Evolutionary conservation across 352 stramenopile species (phyloP).

Genomic region (Pythium biforme): DNA sequence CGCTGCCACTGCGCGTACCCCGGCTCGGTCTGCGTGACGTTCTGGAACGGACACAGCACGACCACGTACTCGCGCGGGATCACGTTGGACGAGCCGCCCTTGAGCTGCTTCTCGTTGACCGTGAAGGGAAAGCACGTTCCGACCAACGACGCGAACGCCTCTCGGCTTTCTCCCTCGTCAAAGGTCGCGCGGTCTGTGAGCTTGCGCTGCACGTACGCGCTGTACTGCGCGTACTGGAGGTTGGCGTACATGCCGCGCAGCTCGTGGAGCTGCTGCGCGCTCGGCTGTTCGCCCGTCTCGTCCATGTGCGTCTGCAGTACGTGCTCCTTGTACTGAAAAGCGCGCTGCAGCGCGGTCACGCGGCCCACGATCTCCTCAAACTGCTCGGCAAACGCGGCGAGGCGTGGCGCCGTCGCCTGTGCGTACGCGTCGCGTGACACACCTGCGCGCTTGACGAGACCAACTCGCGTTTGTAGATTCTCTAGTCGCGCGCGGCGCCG

Average conservation of each 20-base stretch:
- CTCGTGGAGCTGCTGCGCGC: slow-evolving; percentile 33
- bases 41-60: slow-evolving; percentile 77
- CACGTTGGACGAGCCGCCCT: slow-evolving; percentile 74
- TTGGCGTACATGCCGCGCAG: slow-evolving; percentile 51
- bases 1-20: slow-evolving; percentile 50
- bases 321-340: slow-evolving; percentile 34
- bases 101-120: slow-evolving; percentile 64
- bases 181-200: slow-evolving; percentile 50
- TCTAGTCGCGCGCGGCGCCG: neutral
- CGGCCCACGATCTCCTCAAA: slow-evolving; percentile 31
- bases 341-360: slow-evolving; percentile 23
- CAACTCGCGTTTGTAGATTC: slow-evolving; percentile 11
- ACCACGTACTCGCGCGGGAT: slow-evolving; percentile 59
- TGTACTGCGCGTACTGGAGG: slow-evolving; percentile 45
- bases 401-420: slow-evolving; percentile 19
- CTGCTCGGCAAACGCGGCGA: slow-evolving; percentile 10
- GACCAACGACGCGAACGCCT: slow-evolving; percentile 54
- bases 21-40: slow-evolving; percentile 73
- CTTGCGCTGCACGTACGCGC: slow-evolving; percentile 49
- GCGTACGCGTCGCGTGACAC: slow-evolving; percentile 31
- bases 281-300: slow-evolving; percentile 27
- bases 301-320: slow-evolving; percentile 20
- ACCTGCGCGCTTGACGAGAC: slow-evolving; percentile 28
- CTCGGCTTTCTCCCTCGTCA: slow-evolving; percentile 35
- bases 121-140: slow-evolving; percentile 71